A percentile compares a stretch with the other conserved stretches of the same genome.
phyloP scores from a whole-genome alignment of 495 filamentous ascomycete genomes.

The Hyphodiscus hymeniophilus region DNA sequence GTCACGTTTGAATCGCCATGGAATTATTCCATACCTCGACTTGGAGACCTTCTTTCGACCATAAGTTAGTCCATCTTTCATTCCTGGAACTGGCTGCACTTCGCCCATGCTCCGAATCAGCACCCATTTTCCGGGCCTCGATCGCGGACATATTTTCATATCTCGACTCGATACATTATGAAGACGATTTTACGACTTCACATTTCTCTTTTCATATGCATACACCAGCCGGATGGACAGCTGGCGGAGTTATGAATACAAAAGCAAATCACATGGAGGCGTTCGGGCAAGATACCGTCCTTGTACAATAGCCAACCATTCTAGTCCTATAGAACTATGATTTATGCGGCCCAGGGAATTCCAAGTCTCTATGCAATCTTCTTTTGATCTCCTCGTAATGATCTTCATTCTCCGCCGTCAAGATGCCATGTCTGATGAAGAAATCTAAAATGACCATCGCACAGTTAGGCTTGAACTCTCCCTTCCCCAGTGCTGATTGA shows the following conservation, averaged over 20 bases:
- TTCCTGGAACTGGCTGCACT: too few relatives aligned
- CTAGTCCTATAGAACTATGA: not conserved
- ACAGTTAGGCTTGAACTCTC: constrained; percentile 93
- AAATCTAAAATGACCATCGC: constrained; percentile 79
- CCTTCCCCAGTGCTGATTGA: constrained; percentile 55
- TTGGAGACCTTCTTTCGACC: too few relatives aligned
- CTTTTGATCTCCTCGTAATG: constrained; percentile 70
- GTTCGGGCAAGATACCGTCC: not conserved
- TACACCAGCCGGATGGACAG: constrained; percentile 8
- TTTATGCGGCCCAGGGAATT: constrained; percentile 60
- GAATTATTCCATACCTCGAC: too few relatives aligned
- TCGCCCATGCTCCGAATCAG: too few relatives aligned
- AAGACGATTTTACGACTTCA: not conserved
- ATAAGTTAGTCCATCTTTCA: too few relatives aligned
- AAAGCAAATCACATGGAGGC: constrained; percentile 3
- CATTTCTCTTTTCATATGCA: constrained; percentile 7
- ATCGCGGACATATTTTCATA: too few relatives aligned
- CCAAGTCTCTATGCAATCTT: constrained; percentile 69
- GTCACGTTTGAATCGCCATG: too few relatives aligned
- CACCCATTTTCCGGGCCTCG: too few relatives aligned
- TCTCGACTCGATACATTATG: not conserved
- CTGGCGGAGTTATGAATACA: constrained; percentile 2
- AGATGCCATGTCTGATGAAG: constrained; percentile 76
- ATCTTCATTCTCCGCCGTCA: constrained; percentile 75
- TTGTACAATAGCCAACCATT: not conserved